These are phyloP conservation scores for Talaromyces pinophilus DNA, from an alignment of 2,329 filamentous ascomycete genomes.

Conservation along the genomic window DNA sequence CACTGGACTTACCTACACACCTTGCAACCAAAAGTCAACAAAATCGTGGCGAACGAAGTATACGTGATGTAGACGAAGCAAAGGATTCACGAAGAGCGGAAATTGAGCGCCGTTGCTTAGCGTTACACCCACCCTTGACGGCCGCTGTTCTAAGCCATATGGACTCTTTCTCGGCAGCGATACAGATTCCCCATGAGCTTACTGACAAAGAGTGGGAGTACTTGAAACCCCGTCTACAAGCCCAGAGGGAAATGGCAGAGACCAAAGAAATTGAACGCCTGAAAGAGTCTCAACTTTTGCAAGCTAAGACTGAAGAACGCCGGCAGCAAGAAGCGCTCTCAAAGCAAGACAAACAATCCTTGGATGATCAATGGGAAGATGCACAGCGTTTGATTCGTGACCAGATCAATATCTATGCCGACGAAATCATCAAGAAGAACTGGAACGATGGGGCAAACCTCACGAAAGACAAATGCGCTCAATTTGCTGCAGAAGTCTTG, in stretches of 20 bases:
- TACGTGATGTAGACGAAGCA: conserved; percentile 63
- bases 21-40: conserved; percentile 20
- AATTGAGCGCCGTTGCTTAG: conserved; percentile 69
- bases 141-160: conserved; percentile 66
- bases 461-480: conserved; percentile 62
- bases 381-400: conserved; percentile 67
- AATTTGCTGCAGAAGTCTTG: conserved; percentile 72
- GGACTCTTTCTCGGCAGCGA: conserved; percentile 71
- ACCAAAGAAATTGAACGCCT: conserved; percentile 55
- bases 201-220: conserved; percentile 70
- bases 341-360: conserved; percentile 58
- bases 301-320: conserved; percentile 51
- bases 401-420: conserved; percentile 65
- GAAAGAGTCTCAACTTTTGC: conserved; percentile 47
- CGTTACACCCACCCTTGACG: conserved; percentile 66
- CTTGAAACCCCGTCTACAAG: conserved; percentile 66
- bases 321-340: conserved; percentile 51
- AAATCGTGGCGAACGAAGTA: conserved; percentile 52
- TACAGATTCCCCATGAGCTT: conserved; percentile 68
- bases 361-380: conserved; percentile 71
- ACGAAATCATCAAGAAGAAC: conserved; percentile 65
- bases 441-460: conserved; percentile 68
- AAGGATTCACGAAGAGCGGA: conserved; percentile 66
- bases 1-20: neutral
- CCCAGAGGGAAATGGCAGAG: conserved; percentile 67